Evolutionary conservation across 768 basidiomycete genomes (phyloP), one percentile per base, ranked within the genome.

Genomic region (Boletus tomentosulus): DNA sequence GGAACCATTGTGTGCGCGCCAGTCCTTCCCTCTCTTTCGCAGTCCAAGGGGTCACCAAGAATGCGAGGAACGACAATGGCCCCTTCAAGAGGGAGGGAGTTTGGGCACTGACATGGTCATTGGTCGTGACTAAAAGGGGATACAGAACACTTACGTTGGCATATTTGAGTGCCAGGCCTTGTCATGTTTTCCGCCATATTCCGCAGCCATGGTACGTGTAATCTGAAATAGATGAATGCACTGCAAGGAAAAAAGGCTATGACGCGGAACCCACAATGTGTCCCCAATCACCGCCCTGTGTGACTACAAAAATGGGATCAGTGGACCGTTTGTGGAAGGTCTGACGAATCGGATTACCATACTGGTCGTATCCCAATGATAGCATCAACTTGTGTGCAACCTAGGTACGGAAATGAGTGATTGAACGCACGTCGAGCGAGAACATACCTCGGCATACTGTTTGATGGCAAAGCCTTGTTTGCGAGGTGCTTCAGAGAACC

Each of bases 401-500:
- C 72, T 80, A 68, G 6, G 10, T n/a, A 31, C 22, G 4, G 30
- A 24, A 22, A 41, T 46, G 50, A 27, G 25, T 1, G 58, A 63
- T 44, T 57, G 46, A 3, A 31, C 3, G 12, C 1, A 15, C 19
- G 1, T 28, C 13, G 15, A 13, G 25, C 3, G 39, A 46, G 15
- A 12, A 53, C 49, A 25, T 42, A 79, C 84, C 69, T 86, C 81
- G 1, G 82, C 82, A 46, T 78, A 83, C 45, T 85, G 81, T n/a
- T 63, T 55, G 0, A 68, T 33, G 9, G 57, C 61, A 56, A 85
- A 86, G 0, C 83, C 82, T 54, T 73, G 73, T 62, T 78, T 78
- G 46, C 64, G 78, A 0, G 81, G 77, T 0, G 76, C 80, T 41
- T 82, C 76, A 0, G 84, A 85, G 65, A 84, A 86, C 0, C 82